These are phyloP conservation scores for Posidonia oceanica DNA, from an alignment of 116 monocot species.

Conservation along the genomic window DNA sequence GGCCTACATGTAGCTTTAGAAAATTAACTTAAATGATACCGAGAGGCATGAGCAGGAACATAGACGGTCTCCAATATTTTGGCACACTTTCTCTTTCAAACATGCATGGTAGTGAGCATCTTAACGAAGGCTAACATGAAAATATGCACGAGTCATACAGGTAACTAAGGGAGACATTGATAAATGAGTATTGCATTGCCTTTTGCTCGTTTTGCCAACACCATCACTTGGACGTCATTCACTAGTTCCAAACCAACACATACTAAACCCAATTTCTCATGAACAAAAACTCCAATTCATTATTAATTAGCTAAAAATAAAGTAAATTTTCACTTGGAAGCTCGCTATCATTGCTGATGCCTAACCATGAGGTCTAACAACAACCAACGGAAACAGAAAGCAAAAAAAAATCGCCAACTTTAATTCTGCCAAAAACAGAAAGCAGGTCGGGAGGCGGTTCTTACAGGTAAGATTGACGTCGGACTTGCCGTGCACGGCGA, in stretches of 20 bases:
- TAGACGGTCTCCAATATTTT: no score
- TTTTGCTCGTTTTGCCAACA: not conserved
- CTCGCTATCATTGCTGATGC: not conserved
- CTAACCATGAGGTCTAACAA: not conserved
- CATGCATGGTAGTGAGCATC: no score
- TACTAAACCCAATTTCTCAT: not conserved
- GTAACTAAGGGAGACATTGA: no score
- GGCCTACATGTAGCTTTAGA: no score
- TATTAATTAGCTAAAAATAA: no score
- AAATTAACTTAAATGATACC: no score
- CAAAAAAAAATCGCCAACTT: not conserved
- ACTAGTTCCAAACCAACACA: not conserved
- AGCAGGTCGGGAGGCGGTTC: not conserved
- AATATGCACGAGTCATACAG: no score
- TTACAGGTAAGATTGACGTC: slow-evolving; percentile 30
- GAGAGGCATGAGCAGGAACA: no score
- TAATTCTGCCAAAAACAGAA: not conserved
- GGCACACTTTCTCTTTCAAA: no score
- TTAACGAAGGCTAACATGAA: no score
- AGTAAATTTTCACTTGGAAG: not conserved
- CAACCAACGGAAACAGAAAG: not conserved
- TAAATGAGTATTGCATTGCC: no score
- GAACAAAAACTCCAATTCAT: not conserved
- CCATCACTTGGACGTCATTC: not conserved
- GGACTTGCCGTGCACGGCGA: slow-evolving; percentile 40